Evolutionary conservation across 2,329 filamentous ascomycete genomes (phyloP), one percentile per base, ranked within the genome.

Genomic region (Epichloe scottii): DNA sequence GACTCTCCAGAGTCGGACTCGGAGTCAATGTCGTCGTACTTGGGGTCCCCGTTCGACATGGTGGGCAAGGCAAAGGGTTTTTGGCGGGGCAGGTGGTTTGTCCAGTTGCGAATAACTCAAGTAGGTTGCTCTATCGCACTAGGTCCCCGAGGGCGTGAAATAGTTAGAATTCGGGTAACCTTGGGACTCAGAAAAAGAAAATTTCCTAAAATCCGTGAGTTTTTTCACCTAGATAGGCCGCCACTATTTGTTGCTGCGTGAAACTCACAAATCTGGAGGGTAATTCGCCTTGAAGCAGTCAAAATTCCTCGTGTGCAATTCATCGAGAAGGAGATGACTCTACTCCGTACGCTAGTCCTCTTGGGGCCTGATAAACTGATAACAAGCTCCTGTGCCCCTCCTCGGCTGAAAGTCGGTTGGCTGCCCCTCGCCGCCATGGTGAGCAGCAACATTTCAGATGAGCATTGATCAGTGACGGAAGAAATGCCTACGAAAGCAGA

Each of bases 1-100:
- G 81, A 85, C 65, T 88, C 86, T 63, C 72, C 78, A 47, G 76
- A 79, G 64, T 78, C 77, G 48, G 78, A 81, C 59, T 88, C 85
- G 57, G 84, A 85, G 64, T 88, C 84, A 61, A 88, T 78, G 62
- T 87, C 83, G 67, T 87, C 79, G 68, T 80, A 80, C 68, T 81
- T 84, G 66, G 61, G 66, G 59, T 86, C 81, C 63, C 74, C 76
- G 72, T 74, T 74, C 65, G 76, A 72, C 76, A 79, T 79, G 61
- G 55, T 69, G 57, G 48, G 51, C 40, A 48, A 21, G 26, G 26
- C 26, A 23, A 42, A 35, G 4, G 44, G 30, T 17, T 45, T 53
- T 50, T 50, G 55, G 64, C 60, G 63, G 64, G 63, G 64, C 62
- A 63, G 52, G 35, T n/a, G 2, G 35, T 41, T 37, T 35, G 26